These are phyloP conservation scores for Arthrobotrys sphaeroides DNA, from an alignment of 2,329 filamentous ascomycete species.

Conservation along the genomic window DNA sequence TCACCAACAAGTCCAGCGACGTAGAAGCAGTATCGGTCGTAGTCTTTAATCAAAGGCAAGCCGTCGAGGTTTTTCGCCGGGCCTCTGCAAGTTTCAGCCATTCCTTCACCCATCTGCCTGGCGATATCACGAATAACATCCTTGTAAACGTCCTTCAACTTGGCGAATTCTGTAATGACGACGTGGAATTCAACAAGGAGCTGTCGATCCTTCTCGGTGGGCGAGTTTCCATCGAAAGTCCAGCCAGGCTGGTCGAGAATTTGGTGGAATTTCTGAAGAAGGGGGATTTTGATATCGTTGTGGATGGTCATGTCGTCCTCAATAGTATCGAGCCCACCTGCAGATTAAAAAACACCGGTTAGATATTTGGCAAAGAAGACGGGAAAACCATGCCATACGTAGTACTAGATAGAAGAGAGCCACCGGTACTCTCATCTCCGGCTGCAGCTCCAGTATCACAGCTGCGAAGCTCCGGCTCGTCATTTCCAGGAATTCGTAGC, in stretches of 20 bases:
- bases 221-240: conserved; percentile 86
- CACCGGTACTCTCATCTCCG: conserved; percentile 88
- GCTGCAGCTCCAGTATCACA: conserved; percentile 95
- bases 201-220: conserved; percentile 92
- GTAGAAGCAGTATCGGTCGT: conserved; percentile 97
- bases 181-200: conserved; percentile 91
- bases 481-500: conserved; percentile 84
- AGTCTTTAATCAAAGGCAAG: conserved; percentile 84
- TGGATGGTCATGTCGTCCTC: conserved; percentile 97
- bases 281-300: conserved; percentile 80
- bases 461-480: conserved; percentile 93
- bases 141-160: conserved; percentile 83
- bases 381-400: conserved; percentile 63
- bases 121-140: conserved; percentile 92
- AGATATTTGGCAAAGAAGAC: neutral
- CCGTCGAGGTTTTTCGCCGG: conserved; percentile 81
- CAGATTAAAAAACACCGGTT: neutral
- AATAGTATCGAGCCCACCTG: conserved; percentile 85
- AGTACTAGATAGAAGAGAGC: conserved; percentile 92
- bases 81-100: conserved; percentile 93
- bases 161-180: conserved; percentile 85
- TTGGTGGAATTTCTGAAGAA: conserved; percentile 83
- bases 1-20: conserved; percentile 98
- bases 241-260: conserved; percentile 84
- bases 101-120: conserved; percentile 94